Percentiles rank a stretch among this genome's conserved stretches.
Evolutionary conservation across 768 basidiomycete genomes (phyloP).

Genomic region (Macrocybe gigantea): DNA sequence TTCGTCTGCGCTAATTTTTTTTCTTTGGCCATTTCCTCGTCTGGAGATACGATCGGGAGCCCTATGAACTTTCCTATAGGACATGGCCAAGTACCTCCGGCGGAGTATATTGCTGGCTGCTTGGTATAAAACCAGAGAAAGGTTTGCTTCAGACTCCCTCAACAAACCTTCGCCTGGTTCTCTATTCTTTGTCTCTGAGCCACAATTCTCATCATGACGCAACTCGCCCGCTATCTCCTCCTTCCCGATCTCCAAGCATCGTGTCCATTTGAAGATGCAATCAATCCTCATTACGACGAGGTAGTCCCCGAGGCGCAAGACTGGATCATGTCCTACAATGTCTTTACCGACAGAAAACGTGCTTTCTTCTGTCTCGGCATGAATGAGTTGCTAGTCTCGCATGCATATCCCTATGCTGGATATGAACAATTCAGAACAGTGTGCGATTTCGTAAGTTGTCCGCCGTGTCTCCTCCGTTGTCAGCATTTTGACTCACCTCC

Average conservation of each 20-base stretch:
- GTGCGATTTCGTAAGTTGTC: constrained; percentile 49
- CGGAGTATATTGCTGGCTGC: no score
- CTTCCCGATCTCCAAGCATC: constrained; percentile 52
- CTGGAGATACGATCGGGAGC: constrained; percentile 27
- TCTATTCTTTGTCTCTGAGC: constrained; percentile 8
- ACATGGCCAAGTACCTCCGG: no score
- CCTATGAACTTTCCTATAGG: constrained; percentile 18
- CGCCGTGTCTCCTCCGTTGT: not conserved
- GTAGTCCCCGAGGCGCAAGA: constrained; percentile 52
- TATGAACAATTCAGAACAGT: constrained; percentile 52
- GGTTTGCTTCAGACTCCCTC: constrained; percentile 6
- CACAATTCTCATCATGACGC: constrained; percentile 14
- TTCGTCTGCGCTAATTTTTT: constrained; percentile 17
- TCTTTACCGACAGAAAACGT: constrained; percentile 55
- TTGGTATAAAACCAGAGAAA: constrained; percentile 4
- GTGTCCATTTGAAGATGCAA: constrained; percentile 41
- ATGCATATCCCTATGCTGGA: constrained; percentile 54
- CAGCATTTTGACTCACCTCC: not conserved
- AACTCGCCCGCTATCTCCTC: constrained; percentile 29
- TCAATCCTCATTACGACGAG: constrained; percentile 51
- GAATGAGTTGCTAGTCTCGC: constrained; percentile 57
- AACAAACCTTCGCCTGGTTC: constrained; percentile 8
- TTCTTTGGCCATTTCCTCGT: constrained; percentile 5
- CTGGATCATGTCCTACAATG: constrained; percentile 57
- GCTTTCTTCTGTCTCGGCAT: constrained; percentile 59